Conservation (phyloP, 2,329 filamentous ascomycete genomes). For the Colletotrichum tofieldiae region DNA sequence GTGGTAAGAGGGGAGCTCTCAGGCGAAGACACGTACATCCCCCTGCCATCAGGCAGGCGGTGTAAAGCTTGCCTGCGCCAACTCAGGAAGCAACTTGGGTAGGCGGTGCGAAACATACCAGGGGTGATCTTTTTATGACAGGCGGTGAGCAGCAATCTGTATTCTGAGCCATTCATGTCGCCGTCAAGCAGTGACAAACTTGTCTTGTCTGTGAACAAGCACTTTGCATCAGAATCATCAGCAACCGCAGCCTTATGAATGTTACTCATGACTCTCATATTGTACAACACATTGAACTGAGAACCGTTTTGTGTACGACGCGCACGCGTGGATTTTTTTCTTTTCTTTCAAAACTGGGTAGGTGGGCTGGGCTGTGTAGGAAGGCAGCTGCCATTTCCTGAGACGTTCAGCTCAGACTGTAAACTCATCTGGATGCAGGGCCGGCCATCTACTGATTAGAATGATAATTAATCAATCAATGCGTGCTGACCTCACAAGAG, state of each 20-base stretch:
- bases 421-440: background rate
- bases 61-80: background rate
- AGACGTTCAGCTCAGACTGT: background rate
- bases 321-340: background rate
- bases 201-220: background rate
- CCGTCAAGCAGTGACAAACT: background rate
- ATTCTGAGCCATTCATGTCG: background rate
- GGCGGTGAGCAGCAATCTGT: background rate
- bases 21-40: background rate
- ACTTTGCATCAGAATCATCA: slow-evolving; percentile 7
- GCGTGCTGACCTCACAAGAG: background rate
- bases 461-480: slow-evolving; percentile 1
- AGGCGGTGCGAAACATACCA: background rate
- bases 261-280: background rate
- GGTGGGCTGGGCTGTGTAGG: background rate
- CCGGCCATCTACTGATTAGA: background rate
- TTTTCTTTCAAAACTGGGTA: background rate
- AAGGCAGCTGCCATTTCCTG: background rate
- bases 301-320: background rate
- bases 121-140: background rate
- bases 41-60: background rate
- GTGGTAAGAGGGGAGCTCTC: background rate
- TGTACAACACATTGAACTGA: slow-evolving; percentile 1
- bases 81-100: background rate
- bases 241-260: background rate